phyloP scores from a whole-genome alignment of 2,329 filamentous ascomycete species.

The Microdochium nivale region DNA sequence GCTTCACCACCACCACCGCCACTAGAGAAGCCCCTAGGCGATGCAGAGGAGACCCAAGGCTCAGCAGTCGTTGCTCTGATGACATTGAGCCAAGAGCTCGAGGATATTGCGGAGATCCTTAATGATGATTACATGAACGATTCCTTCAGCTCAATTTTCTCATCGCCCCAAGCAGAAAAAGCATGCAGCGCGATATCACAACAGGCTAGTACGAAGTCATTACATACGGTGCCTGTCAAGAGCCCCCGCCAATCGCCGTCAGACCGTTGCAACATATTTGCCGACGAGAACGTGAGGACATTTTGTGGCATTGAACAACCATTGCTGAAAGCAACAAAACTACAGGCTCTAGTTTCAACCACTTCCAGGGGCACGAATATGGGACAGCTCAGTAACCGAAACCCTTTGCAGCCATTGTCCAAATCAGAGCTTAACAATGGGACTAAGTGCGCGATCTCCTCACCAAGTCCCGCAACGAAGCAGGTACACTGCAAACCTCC shows the following conservation, averaged over 20 bases:
- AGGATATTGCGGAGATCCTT: neutral
- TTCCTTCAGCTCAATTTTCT: neutral
- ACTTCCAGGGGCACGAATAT: no score
- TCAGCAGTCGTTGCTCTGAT: neutral
- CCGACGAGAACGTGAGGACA: no score
- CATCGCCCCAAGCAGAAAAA: neutral
- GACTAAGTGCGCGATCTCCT: no score
- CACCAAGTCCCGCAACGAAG: neutral
- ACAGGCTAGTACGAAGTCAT: neutral
- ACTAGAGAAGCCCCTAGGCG: neutral
- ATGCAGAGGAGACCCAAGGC: neutral
- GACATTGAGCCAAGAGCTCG: neutral
- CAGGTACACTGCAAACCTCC: constrained; percentile 4
- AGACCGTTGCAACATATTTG: no score
- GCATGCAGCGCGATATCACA: neutral
- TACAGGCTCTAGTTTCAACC: no score
- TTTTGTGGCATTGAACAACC: no score
- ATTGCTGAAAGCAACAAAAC: no score
- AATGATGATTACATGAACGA: neutral
- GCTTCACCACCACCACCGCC: neutral
- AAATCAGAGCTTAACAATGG: no score
- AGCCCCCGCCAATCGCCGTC: no score
- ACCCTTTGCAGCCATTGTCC: no score
- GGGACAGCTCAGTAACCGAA: no score
- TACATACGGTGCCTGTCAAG: neutral